A percentile compares a stretch with the other conserved stretches of the same genome.
Conservation (phyloP, 768 basidiomycete genomes). For the Serendipita sp. region DNA sequence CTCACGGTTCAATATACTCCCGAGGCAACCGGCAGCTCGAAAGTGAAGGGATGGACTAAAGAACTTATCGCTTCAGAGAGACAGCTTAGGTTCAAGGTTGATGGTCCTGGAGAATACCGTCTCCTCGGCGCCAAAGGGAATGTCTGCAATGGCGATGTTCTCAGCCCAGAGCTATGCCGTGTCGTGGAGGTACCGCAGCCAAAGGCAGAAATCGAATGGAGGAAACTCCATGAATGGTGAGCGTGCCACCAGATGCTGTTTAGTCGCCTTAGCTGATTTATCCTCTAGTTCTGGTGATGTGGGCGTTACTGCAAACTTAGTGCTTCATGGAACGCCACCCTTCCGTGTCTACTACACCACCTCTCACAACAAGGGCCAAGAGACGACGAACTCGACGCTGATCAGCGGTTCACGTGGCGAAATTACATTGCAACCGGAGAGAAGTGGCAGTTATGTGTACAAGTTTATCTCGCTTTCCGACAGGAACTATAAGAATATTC, state of each 20-base stretch:
- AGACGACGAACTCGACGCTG: slow-evolving; percentile 26
- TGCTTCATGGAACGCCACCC: slow-evolving; percentile 78
- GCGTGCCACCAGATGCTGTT: slow-evolving; percentile 12
- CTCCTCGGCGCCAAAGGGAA: slow-evolving; percentile 54
- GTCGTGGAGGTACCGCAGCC: slow-evolving; percentile 41
- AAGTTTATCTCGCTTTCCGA: slow-evolving; percentile 68
- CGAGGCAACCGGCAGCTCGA: slow-evolving; percentile 6
- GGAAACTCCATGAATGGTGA: slow-evolving; percentile 81
- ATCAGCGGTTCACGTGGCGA: slow-evolving; percentile 63
- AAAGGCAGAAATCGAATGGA: slow-evolving; percentile 75
- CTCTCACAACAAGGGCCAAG: slow-evolving; percentile 52
- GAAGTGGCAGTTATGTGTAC: slow-evolving; percentile 81
- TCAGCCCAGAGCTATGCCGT: slow-evolving; percentile 16
- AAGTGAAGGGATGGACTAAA: slow-evolving; percentile 40
- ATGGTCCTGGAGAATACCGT: slow-evolving; percentile 61
- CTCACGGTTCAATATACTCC: slow-evolving; percentile 50
- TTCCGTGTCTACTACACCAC: slow-evolving; percentile 70
- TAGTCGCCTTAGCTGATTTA: slow-evolving; percentile 7
- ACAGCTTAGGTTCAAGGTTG: slow-evolving; percentile 35
- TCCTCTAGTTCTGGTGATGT: slow-evolving; percentile 66
- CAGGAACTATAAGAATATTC: slow-evolving; percentile 62
- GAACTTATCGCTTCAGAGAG: slow-evolving; percentile 29
- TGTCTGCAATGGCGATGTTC: slow-evolving; percentile 56
- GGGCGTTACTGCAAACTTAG: slow-evolving; percentile 73
- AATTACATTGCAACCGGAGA: slow-evolving; percentile 70